These are phyloP conservation scores for Santalum album DNA, from an alignment of 164 flowering plant species.

Conservation along the genomic window DNA sequence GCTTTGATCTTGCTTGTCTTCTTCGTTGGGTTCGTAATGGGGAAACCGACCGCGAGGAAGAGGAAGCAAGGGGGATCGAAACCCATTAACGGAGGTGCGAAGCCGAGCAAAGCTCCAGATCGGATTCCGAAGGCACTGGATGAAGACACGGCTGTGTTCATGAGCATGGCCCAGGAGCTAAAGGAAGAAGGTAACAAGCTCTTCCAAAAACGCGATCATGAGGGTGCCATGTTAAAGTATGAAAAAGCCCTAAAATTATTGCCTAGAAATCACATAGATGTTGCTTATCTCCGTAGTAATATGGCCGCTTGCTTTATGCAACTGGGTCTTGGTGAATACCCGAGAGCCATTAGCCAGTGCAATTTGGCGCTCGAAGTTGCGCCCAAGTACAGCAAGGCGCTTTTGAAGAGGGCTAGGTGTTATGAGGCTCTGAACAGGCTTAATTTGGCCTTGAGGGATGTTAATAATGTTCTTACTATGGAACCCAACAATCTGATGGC, in stretches of 20 bases:
- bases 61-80: conserved; percentile 11
- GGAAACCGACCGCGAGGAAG: conserved; percentile 26
- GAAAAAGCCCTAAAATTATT: conserved; percentile 41
- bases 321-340: conserved; percentile 39
- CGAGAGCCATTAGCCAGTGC: conserved; percentile 38
- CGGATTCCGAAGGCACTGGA: conserved; percentile 24
- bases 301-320: conserved; percentile 49
- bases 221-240: conserved; percentile 44
- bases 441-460: conserved; percentile 39
- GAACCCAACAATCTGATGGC: conserved; percentile 35
- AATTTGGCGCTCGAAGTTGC: conserved; percentile 33
- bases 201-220: conserved; percentile 33
- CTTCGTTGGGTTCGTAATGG: conserved; percentile 11
- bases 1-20: background rate
- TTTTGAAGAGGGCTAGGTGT: conserved; percentile 32
- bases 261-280: conserved; percentile 34
- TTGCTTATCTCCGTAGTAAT: conserved; percentile 30
- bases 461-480: conserved; percentile 20
- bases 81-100: conserved; percentile 6
- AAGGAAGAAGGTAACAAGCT: conserved; percentile 44
- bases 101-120: conserved; percentile 11
- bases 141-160: conserved; percentile 39
- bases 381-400: conserved; percentile 34
- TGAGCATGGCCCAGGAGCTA: conserved; percentile 36
- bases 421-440: conserved; percentile 37